Evolutionary conservation across 2,329 filamentous ascomycete genomes (phyloP).

Genomic region (Nannizziopsis arthrosporioides): DNA sequence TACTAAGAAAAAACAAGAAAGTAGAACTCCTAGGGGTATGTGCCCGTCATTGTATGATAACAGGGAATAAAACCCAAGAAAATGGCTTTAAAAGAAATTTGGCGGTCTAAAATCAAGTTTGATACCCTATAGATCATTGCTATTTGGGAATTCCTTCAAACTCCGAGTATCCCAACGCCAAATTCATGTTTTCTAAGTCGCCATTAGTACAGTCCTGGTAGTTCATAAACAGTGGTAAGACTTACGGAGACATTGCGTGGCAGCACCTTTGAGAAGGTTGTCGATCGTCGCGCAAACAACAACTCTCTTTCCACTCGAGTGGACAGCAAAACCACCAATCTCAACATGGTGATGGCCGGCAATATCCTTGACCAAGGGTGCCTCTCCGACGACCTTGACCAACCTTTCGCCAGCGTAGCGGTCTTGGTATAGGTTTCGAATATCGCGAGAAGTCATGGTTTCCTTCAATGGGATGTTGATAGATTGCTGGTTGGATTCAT

Average conservation of each 20-base stretch:
- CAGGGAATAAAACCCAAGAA: neutral
- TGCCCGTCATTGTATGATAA: neutral
- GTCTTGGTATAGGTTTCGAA: slow-evolving; percentile 90
- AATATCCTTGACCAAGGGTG: slow-evolving; percentile 75
- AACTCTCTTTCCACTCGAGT: slow-evolving; percentile 76
- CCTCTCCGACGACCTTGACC: slow-evolving; percentile 81
- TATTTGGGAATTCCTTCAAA: slow-evolving; percentile 70
- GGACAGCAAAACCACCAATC: slow-evolving; percentile 90
- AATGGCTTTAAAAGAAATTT: neutral
- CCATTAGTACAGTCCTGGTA: neutral
- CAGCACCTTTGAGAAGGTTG: slow-evolving; percentile 85
- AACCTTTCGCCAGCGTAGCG: slow-evolving; percentile 92
- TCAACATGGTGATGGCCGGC: slow-evolving; percentile 77
- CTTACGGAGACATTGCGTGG: slow-evolving; percentile 83
- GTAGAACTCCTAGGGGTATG: slow-evolving; percentile 6
- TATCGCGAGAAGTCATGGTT: slow-evolving; percentile 79
- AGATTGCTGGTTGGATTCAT: slow-evolving; percentile 49
- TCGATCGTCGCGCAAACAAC: slow-evolving; percentile 93
- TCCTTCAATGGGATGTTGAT: slow-evolving; percentile 81
- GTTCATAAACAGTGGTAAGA: slow-evolving; percentile 21
- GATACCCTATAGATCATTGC: neutral
- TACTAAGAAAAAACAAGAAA: slow-evolving; percentile 1
- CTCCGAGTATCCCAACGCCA: slow-evolving; percentile 77
- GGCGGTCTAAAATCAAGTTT: neutral
- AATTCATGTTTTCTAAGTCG: slow-evolving; percentile 75